Conservation (phyloP, 805 yeast genomes). For the Nakazawaea populi region DNA sequence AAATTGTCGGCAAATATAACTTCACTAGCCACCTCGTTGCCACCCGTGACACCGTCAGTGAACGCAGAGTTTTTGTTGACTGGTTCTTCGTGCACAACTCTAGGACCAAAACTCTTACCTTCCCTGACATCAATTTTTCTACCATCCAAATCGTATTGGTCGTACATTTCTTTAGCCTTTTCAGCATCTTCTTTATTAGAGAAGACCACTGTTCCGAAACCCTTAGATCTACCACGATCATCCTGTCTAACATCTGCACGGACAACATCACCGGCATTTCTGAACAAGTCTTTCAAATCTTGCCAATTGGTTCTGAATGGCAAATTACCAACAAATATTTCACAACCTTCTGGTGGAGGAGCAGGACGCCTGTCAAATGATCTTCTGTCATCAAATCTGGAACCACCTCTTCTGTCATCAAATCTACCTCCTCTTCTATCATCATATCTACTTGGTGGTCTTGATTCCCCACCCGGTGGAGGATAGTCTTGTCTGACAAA, state of each 20-base stretch:
- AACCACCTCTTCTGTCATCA: slow-evolving; percentile 14
- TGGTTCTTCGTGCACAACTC: slow-evolving; percentile 13
- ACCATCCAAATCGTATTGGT: slow-evolving; percentile 70
- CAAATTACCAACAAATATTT: slow-evolving; percentile 73
- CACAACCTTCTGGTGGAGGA: slow-evolving; percentile 30
- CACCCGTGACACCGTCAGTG: slow-evolving; percentile 58
- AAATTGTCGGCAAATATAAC: slow-evolving; percentile 69
- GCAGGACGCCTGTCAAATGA: slow-evolving; percentile 11
- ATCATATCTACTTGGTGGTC: slow-evolving; percentile 6
- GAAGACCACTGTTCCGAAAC: slow-evolving; percentile 79
- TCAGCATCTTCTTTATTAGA: slow-evolving; percentile 61
- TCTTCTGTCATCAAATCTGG: slow-evolving; percentile 12
- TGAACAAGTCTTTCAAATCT: slow-evolving; percentile 78
- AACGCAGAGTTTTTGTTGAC: slow-evolving; percentile 43
- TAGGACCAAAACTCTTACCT: slow-evolving; percentile 37
- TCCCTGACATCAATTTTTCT: slow-evolving; percentile 75
- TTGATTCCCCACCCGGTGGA: slow-evolving; percentile 48
- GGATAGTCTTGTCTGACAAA: slow-evolving; percentile 91
- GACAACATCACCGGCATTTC: slow-evolving; percentile 67
- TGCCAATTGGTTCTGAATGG: slow-evolving; percentile 85
- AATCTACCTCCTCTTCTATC: slow-evolving; percentile 17
- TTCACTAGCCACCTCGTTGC: slow-evolving; percentile 49
- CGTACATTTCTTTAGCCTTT: slow-evolving; percentile 61
- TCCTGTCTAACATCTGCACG: slow-evolving; percentile 76
- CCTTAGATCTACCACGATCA: slow-evolving; percentile 71